Base-by-base conservation (phyloP, 169 alveolate genomes). In the Cryptosporidium ryanae region DNA sequence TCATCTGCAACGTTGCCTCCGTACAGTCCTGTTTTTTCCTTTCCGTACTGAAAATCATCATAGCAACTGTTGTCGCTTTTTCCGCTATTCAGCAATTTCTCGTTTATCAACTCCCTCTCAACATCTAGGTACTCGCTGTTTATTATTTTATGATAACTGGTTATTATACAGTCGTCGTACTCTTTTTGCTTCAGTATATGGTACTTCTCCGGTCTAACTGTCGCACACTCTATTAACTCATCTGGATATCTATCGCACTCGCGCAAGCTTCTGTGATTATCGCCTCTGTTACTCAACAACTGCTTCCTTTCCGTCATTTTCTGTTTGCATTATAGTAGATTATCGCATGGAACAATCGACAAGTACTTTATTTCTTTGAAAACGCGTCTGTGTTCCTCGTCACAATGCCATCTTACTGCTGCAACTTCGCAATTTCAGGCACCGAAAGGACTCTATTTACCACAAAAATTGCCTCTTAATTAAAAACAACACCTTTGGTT, bases 101-200 rank as follows among this genome's bases (percentile, higher is more conserved):
- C 83, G 34, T 50, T 52, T 15, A 55, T 55, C 0, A 68, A 44
- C 43, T 68, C 83, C 32, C 66, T 50, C 6, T 50, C 83, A 2
- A 52, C 66, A 54, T 68, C 83, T 32, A 68, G 27, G 18, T 52
- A 68, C n/a, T 68, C 83, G 21, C 66, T 68, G 31, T 55, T 68
- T 32, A 68, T 68, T 32, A 68, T 68, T 7, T 68, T 64, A 31
- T 68, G 83, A 52, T 32, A 68, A 27, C 21, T 52, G 29, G 83
- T 68, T 8, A 68, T 68, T 50, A 68, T 68, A 13, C 83, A 68
- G 29, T 68, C 83, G n/a, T 68, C 59, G 32, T 50, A 27, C 29
- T 68, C 83, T 12, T 32, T 17, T 43, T 68, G 65, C 17, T 54
- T 66, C 21, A 66, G 12, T 18, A 66, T 44, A 43, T 66, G 82